Evolutionary conservation across 1,139 yeast genomes (phyloP), one percentile per base, ranked within the genome.

Genomic region (Taphrina communis): DNA sequence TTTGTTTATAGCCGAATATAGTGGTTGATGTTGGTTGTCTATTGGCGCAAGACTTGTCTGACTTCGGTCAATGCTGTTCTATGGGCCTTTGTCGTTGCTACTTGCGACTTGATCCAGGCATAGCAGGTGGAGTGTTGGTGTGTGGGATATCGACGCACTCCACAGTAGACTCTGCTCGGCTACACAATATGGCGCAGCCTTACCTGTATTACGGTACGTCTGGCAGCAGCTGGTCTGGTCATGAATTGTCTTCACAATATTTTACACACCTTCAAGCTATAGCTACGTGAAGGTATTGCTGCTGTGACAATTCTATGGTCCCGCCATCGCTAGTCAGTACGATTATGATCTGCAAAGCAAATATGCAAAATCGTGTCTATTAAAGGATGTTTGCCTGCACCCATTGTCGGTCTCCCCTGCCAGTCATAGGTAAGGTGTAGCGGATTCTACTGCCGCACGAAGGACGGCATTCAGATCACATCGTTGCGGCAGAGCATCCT

Each of bases 141-240:
- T 39, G 42, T 39, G 42, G 42, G 6, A 39, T 44, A 39, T 39
- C 42, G 42, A 11, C 42, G 42, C 19, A 14, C 48, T 44, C 48
- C 48, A 44, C 48, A 44, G 48, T 44, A 11, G 48, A 44, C 48
- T 17, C 19, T 12, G 48, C 48, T 44, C 48, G 48, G 48, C 48
- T 44, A 44, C 31, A 25, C 31, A 25, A 25, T 25, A 25, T 25
- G 31, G 31, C 31, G 31, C 31, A 2, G 31, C 31, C 31, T 25
- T 25, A 14, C 42, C 42, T 2, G n/a, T 6, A 14, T 44, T 14
- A 44, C n/a, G n/a, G 5, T 14, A 44, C n/a, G n/a, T 12, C n/a
- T 44, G n/a, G n/a, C 8, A 14, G n/a, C n/a, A n/a, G 8, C 48
- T 2, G 19, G n/a, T 39, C 42, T 11, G 14, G 2, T 14, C 14